Percentiles rank a stretch among this genome's conserved stretches.
Conservation (phyloP, 148 eudicot genomes). For the Tetragonia tetragonoides region DNA sequence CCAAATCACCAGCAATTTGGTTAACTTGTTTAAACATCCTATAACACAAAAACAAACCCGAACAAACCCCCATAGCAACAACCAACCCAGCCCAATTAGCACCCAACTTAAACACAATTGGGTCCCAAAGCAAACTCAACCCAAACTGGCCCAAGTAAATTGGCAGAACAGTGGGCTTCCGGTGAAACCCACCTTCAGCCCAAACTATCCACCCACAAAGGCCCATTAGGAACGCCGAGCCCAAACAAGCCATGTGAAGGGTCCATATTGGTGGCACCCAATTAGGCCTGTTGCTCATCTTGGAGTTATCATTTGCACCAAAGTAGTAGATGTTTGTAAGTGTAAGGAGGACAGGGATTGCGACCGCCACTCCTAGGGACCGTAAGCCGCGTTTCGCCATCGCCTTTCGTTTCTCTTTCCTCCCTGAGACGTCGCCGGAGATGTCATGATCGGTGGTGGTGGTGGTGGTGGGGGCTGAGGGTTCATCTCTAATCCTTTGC, state of each 20-base stretch:
- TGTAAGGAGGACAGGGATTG: conserved; percentile 48
- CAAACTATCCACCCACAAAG: conserved; percentile 82
- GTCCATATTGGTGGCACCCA: conserved; percentile 71
- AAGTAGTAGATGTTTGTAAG: conserved; percentile 44
- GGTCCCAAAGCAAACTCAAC: conserved; percentile 66
- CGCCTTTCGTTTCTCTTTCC: conserved; percentile 27
- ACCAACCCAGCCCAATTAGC: conserved; percentile 48
- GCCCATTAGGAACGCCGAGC: conserved; percentile 53
- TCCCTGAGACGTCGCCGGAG: neutral
- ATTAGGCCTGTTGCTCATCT: conserved; percentile 23
- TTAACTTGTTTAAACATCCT: conserved; percentile 49
- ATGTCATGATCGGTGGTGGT: neutral
- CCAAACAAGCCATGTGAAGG: conserved; percentile 53
- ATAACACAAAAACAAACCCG: conserved; percentile 42
- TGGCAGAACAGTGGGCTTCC: conserved; percentile 34
- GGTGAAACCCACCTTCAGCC: conserved; percentile 87
- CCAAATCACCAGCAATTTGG: conserved; percentile 64
- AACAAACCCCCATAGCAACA: conserved; percentile 50
- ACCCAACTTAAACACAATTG: conserved; percentile 52
- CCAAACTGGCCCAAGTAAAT: conserved; percentile 55
- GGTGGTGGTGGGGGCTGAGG: neutral
- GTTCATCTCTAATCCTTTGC: conserved; percentile 31
- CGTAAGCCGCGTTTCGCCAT: conserved; percentile 65
- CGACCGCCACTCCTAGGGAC: conserved; percentile 55
- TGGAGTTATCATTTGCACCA: conserved; percentile 32